Percentiles rank a stretch among this genome's conserved stretches.
These are phyloP conservation scores for Leccinum disarticulatum DNA, from an alignment of 768 basidiomycete species.

Conservation along the genomic window DNA sequence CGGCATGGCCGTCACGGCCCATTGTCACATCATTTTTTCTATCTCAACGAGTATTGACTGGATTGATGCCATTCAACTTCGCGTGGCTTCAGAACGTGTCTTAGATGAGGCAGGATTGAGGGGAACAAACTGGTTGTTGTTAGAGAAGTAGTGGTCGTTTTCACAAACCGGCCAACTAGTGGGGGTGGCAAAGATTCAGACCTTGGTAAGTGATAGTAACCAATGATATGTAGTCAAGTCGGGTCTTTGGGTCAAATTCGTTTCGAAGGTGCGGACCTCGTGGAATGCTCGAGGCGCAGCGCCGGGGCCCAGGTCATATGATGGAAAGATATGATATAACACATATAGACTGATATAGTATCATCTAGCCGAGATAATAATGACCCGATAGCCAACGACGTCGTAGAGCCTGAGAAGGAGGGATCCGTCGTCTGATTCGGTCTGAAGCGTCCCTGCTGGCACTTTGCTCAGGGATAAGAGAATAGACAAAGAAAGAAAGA, in stretches of 20 bases:
- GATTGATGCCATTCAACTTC: too few relatives aligned
- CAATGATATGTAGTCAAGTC: neutral
- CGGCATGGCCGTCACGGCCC: too few relatives aligned
- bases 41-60: too few relatives aligned
- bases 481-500: neutral
- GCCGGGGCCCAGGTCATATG: neutral
- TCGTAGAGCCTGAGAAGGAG: neutral
- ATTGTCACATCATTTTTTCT: too few relatives aligned
- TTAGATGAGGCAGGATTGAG: too few relatives aligned
- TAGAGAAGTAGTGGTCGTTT: too few relatives aligned
- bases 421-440: neutral
- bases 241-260: neutral
- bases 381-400: neutral
- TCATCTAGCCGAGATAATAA: conserved; percentile 31
- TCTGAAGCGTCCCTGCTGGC: neutral
- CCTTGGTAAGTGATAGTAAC: too few relatives aligned
- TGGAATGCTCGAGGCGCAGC: conserved; percentile 29
- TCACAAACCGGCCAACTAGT: too few relatives aligned
- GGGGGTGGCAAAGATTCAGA: too few relatives aligned
- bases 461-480: conserved; percentile 4
- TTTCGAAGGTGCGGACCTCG: conserved; percentile 19
- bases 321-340: neutral
- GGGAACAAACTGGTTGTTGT: too few relatives aligned
- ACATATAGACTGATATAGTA: neutral
- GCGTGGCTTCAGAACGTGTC: too few relatives aligned